Conservation (phyloP, 352 stramenopile genomes). For the Globisporangium paddicum region DNA sequence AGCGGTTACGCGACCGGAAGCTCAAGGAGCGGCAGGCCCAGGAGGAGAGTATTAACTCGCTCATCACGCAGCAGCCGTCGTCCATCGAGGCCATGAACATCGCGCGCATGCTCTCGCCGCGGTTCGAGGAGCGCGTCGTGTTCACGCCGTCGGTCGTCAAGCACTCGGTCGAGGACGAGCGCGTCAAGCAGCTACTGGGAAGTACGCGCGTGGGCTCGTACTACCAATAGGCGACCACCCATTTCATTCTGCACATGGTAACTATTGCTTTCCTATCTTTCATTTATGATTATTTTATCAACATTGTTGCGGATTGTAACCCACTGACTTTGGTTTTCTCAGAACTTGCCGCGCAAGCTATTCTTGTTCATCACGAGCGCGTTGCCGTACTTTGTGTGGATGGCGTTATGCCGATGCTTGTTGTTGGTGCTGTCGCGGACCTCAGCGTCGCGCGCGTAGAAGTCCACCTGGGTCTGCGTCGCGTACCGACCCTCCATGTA, state of each 20-base stretch:
- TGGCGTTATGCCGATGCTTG: conserved; percentile 38
- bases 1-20: conserved; percentile 46
- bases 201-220: conserved; percentile 50
- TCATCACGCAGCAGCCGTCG: conserved; percentile 68
- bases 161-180: conserved; percentile 53
- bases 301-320: not conserved
- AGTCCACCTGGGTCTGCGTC: conserved; percentile 60
- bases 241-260: not conserved
- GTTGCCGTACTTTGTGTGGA: conserved; percentile 72
- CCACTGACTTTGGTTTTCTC: not conserved
- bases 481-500: conserved; percentile 54
- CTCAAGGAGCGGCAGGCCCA: conserved; percentile 33
- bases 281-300: not conserved
- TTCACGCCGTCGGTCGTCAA: conserved; percentile 45
- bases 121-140: conserved; percentile 54
- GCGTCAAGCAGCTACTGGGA: conserved; percentile 55
- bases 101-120: conserved; percentile 67
- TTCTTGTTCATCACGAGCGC: conserved; percentile 42
- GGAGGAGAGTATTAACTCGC: conserved; percentile 48
- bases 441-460: conserved; percentile 42
- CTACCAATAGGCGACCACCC: conserved; percentile 38
- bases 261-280: not conserved
- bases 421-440: conserved; percentile 39
- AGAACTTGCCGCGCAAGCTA: conserved; percentile 59
- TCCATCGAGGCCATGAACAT: conserved; percentile 82